Percentiles rank a stretch among this genome's conserved stretches.
Conservation (phyloP, 2,329 filamentous ascomycete species). For the Penicillium sclerotiorum region DNA sequence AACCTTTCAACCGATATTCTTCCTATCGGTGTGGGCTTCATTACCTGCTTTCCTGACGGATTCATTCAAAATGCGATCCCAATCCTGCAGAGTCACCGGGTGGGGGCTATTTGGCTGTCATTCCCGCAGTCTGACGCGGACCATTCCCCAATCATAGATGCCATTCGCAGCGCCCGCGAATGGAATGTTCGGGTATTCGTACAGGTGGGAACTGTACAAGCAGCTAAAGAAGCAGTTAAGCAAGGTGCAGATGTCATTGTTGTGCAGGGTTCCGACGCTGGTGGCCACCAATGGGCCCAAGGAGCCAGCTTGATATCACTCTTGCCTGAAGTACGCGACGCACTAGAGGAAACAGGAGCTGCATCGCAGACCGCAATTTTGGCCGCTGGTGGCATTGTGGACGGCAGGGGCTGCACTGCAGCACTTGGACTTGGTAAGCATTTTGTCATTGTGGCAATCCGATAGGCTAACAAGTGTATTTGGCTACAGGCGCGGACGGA, state of each 20-base stretch:
- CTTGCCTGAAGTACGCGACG: constrained; percentile 59
- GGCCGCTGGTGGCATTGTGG: constrained; percentile 63
- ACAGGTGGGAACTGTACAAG: constrained; percentile 62
- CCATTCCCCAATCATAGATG: constrained; percentile 35
- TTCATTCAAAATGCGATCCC: constrained; percentile 44
- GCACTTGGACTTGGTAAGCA: constrained; percentile 56
- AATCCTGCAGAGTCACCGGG: constrained; percentile 56
- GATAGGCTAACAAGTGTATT: background rate
- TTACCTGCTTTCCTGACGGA: constrained; percentile 53
- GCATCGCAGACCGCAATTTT: constrained; percentile 46
- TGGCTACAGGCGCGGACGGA: constrained; percentile 21
- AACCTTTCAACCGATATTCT: constrained; percentile 28
- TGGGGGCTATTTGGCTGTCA: constrained; percentile 69
- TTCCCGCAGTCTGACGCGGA: constrained; percentile 53
- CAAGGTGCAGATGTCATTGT: constrained; percentile 62
- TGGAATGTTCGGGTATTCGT: constrained; percentile 56
- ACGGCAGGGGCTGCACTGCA: constrained; percentile 59
- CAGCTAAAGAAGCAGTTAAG: constrained; percentile 54
- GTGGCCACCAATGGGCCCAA: constrained; percentile 62
- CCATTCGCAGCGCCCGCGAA: constrained; percentile 30
- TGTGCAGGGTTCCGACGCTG: constrained; percentile 65
- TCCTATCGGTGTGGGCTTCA: constrained; percentile 64
- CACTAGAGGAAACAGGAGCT: constrained; percentile 36
- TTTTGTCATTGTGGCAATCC: background rate
- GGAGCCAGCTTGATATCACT: constrained; percentile 60